These are phyloP conservation scores for Hypomontagnella submonticulosa DNA, from an alignment of 495 filamentous ascomycete species.

Conservation along the genomic window DNA sequence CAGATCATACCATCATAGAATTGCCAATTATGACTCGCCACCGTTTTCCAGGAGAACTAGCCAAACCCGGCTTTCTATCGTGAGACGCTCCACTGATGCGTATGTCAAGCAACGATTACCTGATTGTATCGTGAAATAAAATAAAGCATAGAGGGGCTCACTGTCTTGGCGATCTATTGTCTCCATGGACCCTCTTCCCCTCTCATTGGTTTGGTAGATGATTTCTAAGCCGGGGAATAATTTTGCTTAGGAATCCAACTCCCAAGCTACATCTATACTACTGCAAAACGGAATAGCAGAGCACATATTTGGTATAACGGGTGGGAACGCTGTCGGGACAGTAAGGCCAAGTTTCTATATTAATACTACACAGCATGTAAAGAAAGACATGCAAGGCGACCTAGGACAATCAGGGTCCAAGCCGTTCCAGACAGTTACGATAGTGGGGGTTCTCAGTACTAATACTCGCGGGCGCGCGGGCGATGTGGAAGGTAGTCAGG, in stretches of 20 bases:
- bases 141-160: conserved; percentile 7
- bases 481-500: conserved; percentile 18
- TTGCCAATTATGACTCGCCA: conserved; percentile 37
- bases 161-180: conserved; percentile 19
- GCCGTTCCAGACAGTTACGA: conserved; percentile 22
- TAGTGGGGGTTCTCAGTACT: conserved; percentile 29
- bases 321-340: conserved; percentile 12
- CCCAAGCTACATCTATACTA: no score
- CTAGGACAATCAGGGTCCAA: conserved; percentile 34
- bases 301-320: neutral
- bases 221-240: conserved; percentile 36
- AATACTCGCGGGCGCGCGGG: conserved; percentile 31
- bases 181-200: conserved; percentile 9
- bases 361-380: conserved; percentile 3
- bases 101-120: conserved; percentile 20
- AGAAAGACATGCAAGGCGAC: conserved; percentile 25
- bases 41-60: conserved; percentile 1
- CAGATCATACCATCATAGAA: conserved; percentile 39
- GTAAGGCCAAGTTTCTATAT: conserved; percentile 19
- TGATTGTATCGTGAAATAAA: conserved; percentile 37
- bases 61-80: neutral
- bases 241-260: conserved; percentile 20
- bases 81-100: neutral
- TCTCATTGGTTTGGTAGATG: conserved; percentile 17
- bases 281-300: neutral